These are phyloP conservation scores for Pythium brassicae DNA, from an alignment of 352 stramenopile genomes.

Conservation along the genomic window DNA sequence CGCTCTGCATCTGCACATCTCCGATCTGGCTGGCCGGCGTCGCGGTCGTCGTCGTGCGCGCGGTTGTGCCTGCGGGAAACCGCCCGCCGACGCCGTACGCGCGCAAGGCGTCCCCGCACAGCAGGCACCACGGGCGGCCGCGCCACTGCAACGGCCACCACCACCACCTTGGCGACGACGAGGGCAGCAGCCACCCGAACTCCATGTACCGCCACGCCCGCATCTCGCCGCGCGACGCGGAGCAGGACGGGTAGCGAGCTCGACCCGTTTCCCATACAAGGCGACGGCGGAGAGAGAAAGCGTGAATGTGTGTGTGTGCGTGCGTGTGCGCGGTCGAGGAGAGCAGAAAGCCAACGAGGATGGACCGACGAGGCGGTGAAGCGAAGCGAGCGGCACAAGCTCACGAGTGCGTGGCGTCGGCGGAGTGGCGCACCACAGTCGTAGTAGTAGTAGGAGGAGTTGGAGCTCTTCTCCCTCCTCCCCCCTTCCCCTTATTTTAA, in stretches of 20 bases:
- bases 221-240: conserved; percentile 8
- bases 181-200: conserved; percentile 39
- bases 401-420: no score
- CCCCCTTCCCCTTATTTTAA: conserved; percentile 18
- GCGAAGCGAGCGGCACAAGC: no score
- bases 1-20: conserved; percentile 69
- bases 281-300: neutral
- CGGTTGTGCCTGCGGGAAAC: conserved; percentile 31
- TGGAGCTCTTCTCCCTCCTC: neutral
- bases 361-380: no score
- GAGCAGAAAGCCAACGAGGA: neutral
- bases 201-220: conserved; percentile 35
- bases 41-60: conserved; percentile 48
- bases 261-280: no score
- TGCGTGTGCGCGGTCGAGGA: neutral
- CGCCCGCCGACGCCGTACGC: conserved; percentile 32
- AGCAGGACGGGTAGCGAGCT: neutral
- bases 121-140: no score
- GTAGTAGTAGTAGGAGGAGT: neutral
- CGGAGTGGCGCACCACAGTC: no score
- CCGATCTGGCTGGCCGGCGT: conserved; percentile 69
- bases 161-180: conserved; percentile 27
- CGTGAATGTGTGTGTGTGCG: neutral
- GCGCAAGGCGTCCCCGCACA: conserved; percentile 22
- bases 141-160: conserved; percentile 7